These are phyloP conservation scores for Arthroderma uncinatum DNA, from an alignment of 2,329 filamentous ascomycete species.

Conservation along the genomic window DNA sequence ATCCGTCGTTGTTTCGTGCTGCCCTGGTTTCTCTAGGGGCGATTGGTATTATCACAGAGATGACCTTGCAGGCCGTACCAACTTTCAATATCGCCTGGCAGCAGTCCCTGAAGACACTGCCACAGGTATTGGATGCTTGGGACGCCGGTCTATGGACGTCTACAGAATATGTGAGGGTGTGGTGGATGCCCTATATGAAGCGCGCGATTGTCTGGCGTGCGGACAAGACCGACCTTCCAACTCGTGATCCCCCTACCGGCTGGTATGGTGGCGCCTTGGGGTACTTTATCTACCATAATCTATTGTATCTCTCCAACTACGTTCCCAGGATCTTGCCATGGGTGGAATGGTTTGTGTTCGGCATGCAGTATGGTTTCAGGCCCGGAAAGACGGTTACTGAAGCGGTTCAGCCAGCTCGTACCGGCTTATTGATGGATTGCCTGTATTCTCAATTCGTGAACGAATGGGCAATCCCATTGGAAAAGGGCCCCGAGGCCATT, in stretches of 20 bases:
- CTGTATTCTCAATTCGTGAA: constrained; percentile 98
- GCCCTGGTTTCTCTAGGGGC: constrained; percentile 79
- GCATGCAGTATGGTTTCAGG: constrained; percentile 90
- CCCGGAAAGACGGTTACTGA: constrained; percentile 51
- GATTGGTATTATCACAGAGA: constrained; percentile 78
- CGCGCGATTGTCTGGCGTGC: constrained; percentile 83
- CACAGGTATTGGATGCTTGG: constrained; percentile 61
- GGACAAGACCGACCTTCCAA: constrained; percentile 58
- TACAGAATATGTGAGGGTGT: constrained; percentile 82
- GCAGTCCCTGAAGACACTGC: constrained; percentile 64
- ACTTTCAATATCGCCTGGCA: constrained; percentile 78
- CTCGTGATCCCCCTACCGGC: constrained; percentile 49
- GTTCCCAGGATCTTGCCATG: constrained; percentile 69
- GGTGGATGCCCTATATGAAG: constrained; percentile 93
- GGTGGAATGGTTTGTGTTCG: constrained; percentile 94
- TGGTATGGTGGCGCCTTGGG: constrained; percentile 77
- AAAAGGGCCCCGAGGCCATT: constrained; percentile 77
- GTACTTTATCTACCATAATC: constrained; percentile 82
- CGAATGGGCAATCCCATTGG: constrained; percentile 87
- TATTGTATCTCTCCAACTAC: constrained; percentile 69
- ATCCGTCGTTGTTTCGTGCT: constrained; percentile 73
- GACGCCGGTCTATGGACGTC: constrained; percentile 64
- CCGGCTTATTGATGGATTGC: constrained; percentile 89
- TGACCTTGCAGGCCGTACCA: constrained; percentile 71
- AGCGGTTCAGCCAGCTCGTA: constrained; percentile 69